A percentile compares a stretch with the other conserved stretches of the same genome.
These are phyloP conservation scores for Xylaria palmicola DNA, from an alignment of 495 filamentous ascomycete species.

Conservation along the genomic window DNA sequence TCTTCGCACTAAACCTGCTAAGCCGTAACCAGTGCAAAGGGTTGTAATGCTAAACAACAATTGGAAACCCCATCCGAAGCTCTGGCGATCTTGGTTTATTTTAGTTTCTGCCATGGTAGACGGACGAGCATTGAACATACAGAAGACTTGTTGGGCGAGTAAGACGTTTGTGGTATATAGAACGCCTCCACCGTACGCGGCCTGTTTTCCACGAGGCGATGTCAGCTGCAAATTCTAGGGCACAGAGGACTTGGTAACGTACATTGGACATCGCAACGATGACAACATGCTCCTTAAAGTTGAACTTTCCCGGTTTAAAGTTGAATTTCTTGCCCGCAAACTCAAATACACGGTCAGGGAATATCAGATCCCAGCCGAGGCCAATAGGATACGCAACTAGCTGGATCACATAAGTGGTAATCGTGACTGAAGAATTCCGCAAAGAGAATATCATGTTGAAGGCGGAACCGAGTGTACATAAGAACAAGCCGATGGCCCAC, in stretches of 20 bases:
- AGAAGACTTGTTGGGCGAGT: slow-evolving; percentile 46
- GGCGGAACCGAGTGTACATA: slow-evolving; percentile 61
- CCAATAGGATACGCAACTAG: slow-evolving; percentile 69
- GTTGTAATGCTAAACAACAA: slow-evolving; percentile 67
- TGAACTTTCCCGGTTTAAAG: slow-evolving; percentile 70
- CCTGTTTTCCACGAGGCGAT: slow-evolving; percentile 12
- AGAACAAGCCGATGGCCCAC: slow-evolving; percentile 67
- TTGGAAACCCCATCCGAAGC: slow-evolving; percentile 65
- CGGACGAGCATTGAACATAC: slow-evolving; percentile 12
- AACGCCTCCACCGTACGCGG: slow-evolving; percentile 46
- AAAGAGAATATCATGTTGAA: slow-evolving; percentile 71
- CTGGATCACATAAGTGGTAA: slow-evolving; percentile 68
- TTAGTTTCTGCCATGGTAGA: background rate
- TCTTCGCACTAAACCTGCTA: slow-evolving; percentile 65
- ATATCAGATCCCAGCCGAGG: slow-evolving; percentile 52
- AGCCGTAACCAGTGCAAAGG: slow-evolving; percentile 69
- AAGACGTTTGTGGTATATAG: slow-evolving; percentile 51
- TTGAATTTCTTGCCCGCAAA: slow-evolving; percentile 60
- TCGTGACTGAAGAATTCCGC: slow-evolving; percentile 60
- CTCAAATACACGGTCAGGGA: slow-evolving; percentile 58
- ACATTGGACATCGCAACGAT: slow-evolving; percentile 74
- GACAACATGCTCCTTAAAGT: slow-evolving; percentile 76
- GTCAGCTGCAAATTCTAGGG: background rate
- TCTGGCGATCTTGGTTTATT: slow-evolving; percentile 25
- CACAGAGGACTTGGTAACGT: slow-evolving; percentile 14